Conservation (phyloP, 768 basidiomycete genomes). For the Leccinum pellstonianum region DNA sequence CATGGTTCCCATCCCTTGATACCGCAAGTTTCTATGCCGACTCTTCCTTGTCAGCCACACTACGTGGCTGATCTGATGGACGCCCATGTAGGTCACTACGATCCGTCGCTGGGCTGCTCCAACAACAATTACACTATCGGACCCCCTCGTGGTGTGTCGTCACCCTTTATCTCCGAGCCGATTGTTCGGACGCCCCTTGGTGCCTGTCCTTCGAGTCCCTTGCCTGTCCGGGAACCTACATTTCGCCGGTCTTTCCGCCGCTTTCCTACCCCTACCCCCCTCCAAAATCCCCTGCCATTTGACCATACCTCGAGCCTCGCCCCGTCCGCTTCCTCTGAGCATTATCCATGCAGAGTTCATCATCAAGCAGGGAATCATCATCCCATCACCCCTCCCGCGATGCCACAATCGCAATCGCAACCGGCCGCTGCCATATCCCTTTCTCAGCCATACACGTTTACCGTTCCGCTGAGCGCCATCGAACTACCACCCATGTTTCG, state of each 20-base stretch:
- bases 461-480: conserved; percentile 7
- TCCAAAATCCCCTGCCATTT: background rate
- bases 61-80: conserved; percentile 1
- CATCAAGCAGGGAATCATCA: background rate
- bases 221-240: background rate
- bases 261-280: background rate
- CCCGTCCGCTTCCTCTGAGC: background rate
- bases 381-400: background rate
- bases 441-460: background rate
- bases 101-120: background rate
- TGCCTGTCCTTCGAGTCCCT: background rate
- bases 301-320: background rate
- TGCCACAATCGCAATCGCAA: background rate
- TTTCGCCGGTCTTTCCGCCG: background rate
- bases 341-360: background rate
- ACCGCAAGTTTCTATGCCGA: conserved; percentile 7
- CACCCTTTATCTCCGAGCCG: conserved; percentile 5
- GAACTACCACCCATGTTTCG: conserved; percentile 5
- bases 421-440: background rate
- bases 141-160: background rate
- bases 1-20: background rate
- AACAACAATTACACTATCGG: background rate
- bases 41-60: background rate
- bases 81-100: background rate
- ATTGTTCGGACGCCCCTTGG: conserved; percentile 2